A percentile compares a stretch with the other conserved stretches of the same genome.
phyloP scores from a whole-genome alignment of 805 yeast species.

The Isabelozyma pseudorhagii region DNA sequence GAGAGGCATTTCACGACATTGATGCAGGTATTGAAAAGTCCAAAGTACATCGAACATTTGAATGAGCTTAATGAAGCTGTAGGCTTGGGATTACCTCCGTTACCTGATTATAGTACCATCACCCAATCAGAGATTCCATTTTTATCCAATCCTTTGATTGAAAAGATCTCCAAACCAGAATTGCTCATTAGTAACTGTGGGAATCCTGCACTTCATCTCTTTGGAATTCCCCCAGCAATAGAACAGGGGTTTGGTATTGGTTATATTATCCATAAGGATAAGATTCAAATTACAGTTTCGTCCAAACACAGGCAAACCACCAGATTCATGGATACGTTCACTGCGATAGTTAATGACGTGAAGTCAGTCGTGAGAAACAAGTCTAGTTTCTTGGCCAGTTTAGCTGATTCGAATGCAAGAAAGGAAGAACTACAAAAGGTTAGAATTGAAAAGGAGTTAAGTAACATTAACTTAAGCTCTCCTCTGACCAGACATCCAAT shows the following conservation, averaged over 20 bases:
- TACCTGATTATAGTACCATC: constrained; percentile 15
- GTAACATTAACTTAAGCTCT: constrained; percentile 17
- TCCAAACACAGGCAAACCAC: constrained; percentile 87
- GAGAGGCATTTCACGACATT: constrained; percentile 71
- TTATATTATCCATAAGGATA: constrained; percentile 77
- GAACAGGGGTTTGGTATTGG: constrained; percentile 94
- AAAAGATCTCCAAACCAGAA: constrained; percentile 34
- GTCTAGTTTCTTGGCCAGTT: constrained; percentile 22
- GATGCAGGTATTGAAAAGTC: constrained; percentile 51
- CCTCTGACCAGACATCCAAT: constrained; percentile 25
- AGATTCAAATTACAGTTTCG: constrained; percentile 75
- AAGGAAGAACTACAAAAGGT: constrained; percentile 30
- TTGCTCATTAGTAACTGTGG: constrained; percentile 80
- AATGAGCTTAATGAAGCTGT: constrained; percentile 34
- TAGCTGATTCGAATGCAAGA: constrained; percentile 28
- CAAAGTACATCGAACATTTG: constrained; percentile 32
- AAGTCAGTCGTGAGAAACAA: constrained; percentile 45
- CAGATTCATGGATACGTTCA: constrained; percentile 68
- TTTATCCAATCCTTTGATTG: constrained; percentile 30
- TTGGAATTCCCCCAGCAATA: constrained; percentile 90
- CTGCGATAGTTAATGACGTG: constrained; percentile 58
- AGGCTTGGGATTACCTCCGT: constrained; percentile 27
- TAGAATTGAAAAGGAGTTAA: constrained; percentile 34
- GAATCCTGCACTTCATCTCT: constrained; percentile 78
- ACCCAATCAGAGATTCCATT: constrained; percentile 22